A percentile compares a stretch with the other conserved stretches of the same genome.
phyloP scores from a whole-genome alignment of 2,329 filamentous ascomycete genomes.

The Juglanconis sp. region DNA sequence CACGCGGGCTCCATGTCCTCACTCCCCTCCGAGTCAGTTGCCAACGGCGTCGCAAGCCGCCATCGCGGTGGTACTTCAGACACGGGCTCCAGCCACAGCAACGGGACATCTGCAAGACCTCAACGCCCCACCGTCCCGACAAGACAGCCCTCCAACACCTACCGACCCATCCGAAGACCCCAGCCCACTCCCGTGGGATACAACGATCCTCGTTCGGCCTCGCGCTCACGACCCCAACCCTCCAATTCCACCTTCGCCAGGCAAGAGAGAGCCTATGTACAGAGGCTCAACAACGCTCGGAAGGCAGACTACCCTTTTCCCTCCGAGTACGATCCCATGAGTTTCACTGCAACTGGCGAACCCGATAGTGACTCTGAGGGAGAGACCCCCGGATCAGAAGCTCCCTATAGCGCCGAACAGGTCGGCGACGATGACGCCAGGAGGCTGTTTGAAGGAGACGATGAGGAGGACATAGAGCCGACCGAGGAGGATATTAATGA shows the following conservation, averaged over 20 bases:
- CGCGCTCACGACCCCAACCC: conserved; percentile 49
- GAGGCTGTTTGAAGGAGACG: conserved; percentile 72
- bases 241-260: conserved; percentile 57
- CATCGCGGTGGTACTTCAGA: conserved; percentile 33
- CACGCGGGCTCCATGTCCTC: conserved; percentile 42
- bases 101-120: conserved; percentile 40
- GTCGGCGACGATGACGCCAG: conserved; percentile 75
- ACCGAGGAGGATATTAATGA: conserved; percentile 88
- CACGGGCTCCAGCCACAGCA: conserved; percentile 28
- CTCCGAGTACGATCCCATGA: conserved; percentile 16
- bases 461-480: conserved; percentile 83
- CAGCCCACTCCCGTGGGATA: conserved; percentile 33
- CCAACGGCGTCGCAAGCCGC: conserved; percentile 40
- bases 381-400: conserved; percentile 82
- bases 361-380: conserved; percentile 83
- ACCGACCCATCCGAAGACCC: conserved; percentile 62
- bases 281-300: conserved; percentile 65
- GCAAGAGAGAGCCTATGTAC: conserved; percentile 92
- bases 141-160: conserved; percentile 75
- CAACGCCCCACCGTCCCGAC: conserved; percentile 67
- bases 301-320: conserved; percentile 70
- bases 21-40: conserved; percentile 36
- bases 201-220: conserved; percentile 43
- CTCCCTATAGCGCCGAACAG: conserved; percentile 60
- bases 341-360: conserved; percentile 38